Base-by-base conservation (phyloP, 352 stramenopile genomes). In the Elongisporangium undulatum region DNA sequence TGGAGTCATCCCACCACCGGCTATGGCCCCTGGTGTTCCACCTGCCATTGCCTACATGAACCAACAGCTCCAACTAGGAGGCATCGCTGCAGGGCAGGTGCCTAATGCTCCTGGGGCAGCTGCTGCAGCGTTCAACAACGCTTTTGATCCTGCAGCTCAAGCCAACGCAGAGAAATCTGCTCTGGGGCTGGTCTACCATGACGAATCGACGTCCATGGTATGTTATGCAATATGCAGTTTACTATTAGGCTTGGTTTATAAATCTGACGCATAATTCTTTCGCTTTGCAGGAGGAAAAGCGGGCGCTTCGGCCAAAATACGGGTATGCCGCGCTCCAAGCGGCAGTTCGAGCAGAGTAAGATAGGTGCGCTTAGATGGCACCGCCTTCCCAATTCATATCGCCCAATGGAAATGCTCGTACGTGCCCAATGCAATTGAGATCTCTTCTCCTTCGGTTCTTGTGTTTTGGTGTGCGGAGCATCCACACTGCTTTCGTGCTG, bases 271-370 rank as follows among this genome's bases (percentile, higher is more conserved):
- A 16, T 41, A 52, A 10, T 49, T 29, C 39, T 62, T 15, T 48
- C 52, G 16, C 21, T 56, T 29, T 51, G 2, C 41, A 94, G 84
- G 85, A 94, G 62, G 85, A 94, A 51, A 92, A 90, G 61, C 81
- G 85, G 21, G 85, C 85, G 21, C 62, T 90, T 24, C 75, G 84
- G 62, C 82, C 82, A 51, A 88, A 92, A 52, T 94, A 92, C 60
- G 78, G 68, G 1, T 90, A 90, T 70, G 80, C 74, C 13, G 81
- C 87, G 15, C 61, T 74, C 57, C 39, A 73, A 1, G 49, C 62
- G 21, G 55, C 57, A 20, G 59, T 22, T 16, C 54, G 29, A 57
- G 45, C 59, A 20, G 55, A 58, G 16, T 77, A 69, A 68, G 48
- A 38, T 50, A 50, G 53, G 39, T 63, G 58, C 8, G 34, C 53